Evolutionary conservation across 2,329 filamentous ascomycete genomes (phyloP).

Genomic region (Monosporascus sp.): DNA sequence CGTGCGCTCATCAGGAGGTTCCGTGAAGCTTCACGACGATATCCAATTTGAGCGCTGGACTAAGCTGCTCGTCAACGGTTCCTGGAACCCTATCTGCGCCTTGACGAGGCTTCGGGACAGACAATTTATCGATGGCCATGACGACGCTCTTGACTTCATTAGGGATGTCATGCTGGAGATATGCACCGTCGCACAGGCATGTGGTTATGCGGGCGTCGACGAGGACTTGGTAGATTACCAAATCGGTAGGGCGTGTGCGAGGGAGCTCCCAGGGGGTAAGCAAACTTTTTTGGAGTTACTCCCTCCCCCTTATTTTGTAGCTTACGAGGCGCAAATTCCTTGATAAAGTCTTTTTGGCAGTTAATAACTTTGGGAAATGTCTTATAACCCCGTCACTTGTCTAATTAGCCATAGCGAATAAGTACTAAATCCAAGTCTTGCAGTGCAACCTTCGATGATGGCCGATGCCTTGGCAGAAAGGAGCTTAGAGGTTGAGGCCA

Average conservation of each 20-base stretch:
- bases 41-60: constrained; percentile 49
- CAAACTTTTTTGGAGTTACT: no score
- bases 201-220: constrained; percentile 24
- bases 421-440: no score
- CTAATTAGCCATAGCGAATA: no score
- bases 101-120: constrained; percentile 43
- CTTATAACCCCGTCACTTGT: no score
- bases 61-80: constrained; percentile 51
- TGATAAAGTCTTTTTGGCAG: no score
- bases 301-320: no score
- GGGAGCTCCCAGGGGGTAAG: constrained; percentile 14
- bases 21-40: constrained; percentile 38
- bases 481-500: constrained; percentile 28
- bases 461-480: constrained; percentile 23
- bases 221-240: constrained; percentile 25
- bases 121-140: constrained; percentile 32
- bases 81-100: constrained; percentile 53
- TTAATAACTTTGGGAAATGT: no score
- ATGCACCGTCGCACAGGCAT: constrained; percentile 25
- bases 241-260: constrained; percentile 14
- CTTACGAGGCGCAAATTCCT: no score
- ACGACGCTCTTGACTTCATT: constrained; percentile 19
- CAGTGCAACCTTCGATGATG: constrained; percentile 28
- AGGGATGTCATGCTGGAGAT: constrained; percentile 31
- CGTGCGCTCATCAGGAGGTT: constrained; percentile 37